Evolutionary conservation across 2,329 filamentous ascomycete species (phyloP).

Genomic region (Diaporthe longicolla): DNA sequence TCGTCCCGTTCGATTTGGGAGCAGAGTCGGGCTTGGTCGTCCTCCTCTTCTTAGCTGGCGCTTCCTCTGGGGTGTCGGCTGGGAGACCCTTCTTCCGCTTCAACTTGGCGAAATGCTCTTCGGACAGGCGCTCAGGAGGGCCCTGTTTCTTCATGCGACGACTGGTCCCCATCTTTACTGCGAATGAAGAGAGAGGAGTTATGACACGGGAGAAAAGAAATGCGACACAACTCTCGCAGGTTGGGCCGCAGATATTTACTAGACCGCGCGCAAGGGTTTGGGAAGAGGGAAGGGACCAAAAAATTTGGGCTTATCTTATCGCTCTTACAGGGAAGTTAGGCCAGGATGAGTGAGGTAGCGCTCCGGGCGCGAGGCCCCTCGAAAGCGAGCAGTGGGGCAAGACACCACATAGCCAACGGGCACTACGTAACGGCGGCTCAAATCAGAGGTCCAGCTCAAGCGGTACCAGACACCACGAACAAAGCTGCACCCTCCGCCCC

Average conservation of each 20-base stretch:
- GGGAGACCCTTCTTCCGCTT: slow-evolving; percentile 88
- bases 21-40: slow-evolving; percentile 52
- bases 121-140: slow-evolving; percentile 84
- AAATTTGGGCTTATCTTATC: slow-evolving; percentile 41
- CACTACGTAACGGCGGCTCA: slow-evolving; percentile 36
- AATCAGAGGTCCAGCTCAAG: not conserved
- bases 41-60: slow-evolving; percentile 72
- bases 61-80: slow-evolving; percentile 69
- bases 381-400: slow-evolving; percentile 21
- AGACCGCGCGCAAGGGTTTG: slow-evolving; percentile 7
- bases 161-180: slow-evolving; percentile 82
- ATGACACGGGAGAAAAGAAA: not conserved
- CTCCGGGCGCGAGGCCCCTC: slow-evolving; percentile 35
- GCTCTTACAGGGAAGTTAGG: slow-evolving; percentile 2
- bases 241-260: slow-evolving; percentile 11
- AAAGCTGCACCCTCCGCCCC: not conserved
- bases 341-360: not conserved
- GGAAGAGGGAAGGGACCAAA: slow-evolving; percentile 31
- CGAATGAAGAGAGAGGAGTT: slow-evolving; percentile 41
- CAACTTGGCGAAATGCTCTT: slow-evolving; percentile 80
- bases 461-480: not conserved
- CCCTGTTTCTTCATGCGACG: slow-evolving; percentile 98
- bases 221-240: not conserved
- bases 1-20: slow-evolving; percentile 52
- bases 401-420: not conserved